These are phyloP conservation scores for Penicillium sp. DNA, from an alignment of 2,329 filamentous ascomycete genomes.

Conservation along the genomic window DNA sequence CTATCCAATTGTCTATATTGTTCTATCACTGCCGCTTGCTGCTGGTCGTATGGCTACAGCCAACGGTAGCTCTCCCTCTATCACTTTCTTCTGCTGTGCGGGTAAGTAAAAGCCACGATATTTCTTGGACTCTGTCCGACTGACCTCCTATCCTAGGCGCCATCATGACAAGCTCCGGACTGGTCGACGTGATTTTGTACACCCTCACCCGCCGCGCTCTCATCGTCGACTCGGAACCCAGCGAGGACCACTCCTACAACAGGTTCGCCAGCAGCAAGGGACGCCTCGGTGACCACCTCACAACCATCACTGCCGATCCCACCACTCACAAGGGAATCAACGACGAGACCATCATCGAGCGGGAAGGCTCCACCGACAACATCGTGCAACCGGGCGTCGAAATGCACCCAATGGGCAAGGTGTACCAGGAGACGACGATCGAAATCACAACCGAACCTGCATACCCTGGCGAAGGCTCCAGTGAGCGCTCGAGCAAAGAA, in stretches of 20 bases:
- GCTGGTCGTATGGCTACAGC: conserved; percentile 43
- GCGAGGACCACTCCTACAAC: conserved; percentile 34
- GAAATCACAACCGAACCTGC: conserved; percentile 39
- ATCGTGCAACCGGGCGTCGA: conserved; percentile 37
- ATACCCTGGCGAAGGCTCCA: conserved; percentile 22
- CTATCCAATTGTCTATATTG: conserved; percentile 51
- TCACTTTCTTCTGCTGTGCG: conserved; percentile 48
- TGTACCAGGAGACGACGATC: conserved; percentile 44
- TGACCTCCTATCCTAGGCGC: conserved; percentile 30
- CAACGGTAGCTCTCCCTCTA: conserved; percentile 28
- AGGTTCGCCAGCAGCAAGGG: conserved; percentile 27
- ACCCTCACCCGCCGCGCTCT: conserved; percentile 54
- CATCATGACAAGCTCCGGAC: conserved; percentile 55
- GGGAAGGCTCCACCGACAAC: conserved; percentile 45
- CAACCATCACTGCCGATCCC: conserved; percentile 29
- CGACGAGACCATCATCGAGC: conserved; percentile 29
- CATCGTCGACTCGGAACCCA: conserved; percentile 48
- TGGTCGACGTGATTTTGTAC: conserved; percentile 56
- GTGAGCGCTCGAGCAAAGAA: conserved; percentile 28
- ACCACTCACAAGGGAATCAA: conserved; percentile 16
- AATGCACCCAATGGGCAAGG: conserved; percentile 34
- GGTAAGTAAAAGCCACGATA: conserved; percentile 21
- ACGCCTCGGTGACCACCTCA: conserved; percentile 28
- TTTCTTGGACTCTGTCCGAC: background rate
- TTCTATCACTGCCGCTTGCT: conserved; percentile 60